These are phyloP conservation scores for Lactifluus echinatus DNA, from an alignment of 768 basidiomycete species.

Conservation along the genomic window DNA sequence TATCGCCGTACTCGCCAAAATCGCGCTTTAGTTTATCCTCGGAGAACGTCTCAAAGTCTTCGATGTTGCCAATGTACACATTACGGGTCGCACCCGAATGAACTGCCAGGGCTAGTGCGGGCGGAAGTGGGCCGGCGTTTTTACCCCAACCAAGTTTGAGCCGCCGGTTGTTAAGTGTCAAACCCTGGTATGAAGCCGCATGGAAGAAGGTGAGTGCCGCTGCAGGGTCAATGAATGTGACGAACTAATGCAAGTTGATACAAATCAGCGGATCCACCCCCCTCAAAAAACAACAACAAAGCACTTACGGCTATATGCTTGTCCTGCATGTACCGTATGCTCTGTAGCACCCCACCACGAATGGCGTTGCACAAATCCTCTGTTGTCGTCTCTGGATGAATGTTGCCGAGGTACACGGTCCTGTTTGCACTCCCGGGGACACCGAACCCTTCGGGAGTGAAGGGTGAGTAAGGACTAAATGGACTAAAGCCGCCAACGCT, in stretches of 20 bases:
- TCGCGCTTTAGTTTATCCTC: constrained; percentile 88
- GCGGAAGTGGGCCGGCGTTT: constrained; percentile 80
- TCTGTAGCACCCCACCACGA: constrained; percentile 93
- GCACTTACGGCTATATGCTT: constrained; percentile 88
- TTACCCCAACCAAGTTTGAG: constrained; percentile 99
- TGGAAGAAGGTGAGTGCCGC: constrained; percentile 94
- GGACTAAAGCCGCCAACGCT: constrained; percentile 28
- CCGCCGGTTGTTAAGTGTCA: constrained; percentile 87
- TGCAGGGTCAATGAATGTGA: constrained; percentile 91
- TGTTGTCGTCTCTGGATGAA: constrained; percentile 89
- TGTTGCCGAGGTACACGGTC: constrained; percentile 93
- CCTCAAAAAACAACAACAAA: not conserved
- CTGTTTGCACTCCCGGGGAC: constrained; percentile 65
- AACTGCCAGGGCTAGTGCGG: constrained; percentile 79
- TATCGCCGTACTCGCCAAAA: constrained; percentile 94
- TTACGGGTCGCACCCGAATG: constrained; percentile 92
- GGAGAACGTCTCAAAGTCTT: constrained; percentile 88
- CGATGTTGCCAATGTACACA: constrained; percentile 92
- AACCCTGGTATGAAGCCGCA: constrained; percentile 79
- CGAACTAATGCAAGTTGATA: constrained; percentile 47
- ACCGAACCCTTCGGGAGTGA: constrained; percentile 34
- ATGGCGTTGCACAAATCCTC: constrained; percentile 97
- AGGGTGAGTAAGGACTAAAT: constrained; percentile 47
- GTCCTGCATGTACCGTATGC: constrained; percentile 91
- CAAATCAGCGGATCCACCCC: not conserved